Conservation (phyloP, 176 grass and related monocot genomes). For the Hsuehochloa calcarea region DNA sequence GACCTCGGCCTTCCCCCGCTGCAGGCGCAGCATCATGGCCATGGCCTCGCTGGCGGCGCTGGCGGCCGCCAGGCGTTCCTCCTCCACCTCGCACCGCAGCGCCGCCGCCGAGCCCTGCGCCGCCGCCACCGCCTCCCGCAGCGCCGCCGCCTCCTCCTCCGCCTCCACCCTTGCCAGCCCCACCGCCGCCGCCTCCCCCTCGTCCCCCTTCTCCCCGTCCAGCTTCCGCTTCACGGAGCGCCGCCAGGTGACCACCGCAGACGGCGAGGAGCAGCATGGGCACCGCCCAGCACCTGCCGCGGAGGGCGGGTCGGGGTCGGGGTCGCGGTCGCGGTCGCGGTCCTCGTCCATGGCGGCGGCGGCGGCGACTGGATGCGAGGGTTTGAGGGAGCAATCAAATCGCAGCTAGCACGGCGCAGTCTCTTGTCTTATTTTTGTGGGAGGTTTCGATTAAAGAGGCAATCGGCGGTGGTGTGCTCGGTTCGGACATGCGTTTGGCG, state of each 20-base stretch:
- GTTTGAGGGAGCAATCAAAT: conserved; percentile 15
- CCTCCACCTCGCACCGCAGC: conserved; percentile 75
- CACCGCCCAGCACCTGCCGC: conserved; percentile 22
- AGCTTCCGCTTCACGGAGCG: conserved; percentile 82
- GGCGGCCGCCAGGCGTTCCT: conserved; percentile 77
- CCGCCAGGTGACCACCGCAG: conserved; percentile 41
- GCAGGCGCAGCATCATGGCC: conserved; percentile 95
- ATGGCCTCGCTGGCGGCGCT: conserved; percentile 92
- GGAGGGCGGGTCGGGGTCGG: background rate
- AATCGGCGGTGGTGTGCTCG: conserved; percentile 2
- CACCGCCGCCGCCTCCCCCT: background rate
- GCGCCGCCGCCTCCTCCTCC: conserved; percentile 52
- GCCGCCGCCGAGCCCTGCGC: conserved; percentile 56
- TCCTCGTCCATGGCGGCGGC: conserved; percentile 33
- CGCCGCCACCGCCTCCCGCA: conserved; percentile 58
- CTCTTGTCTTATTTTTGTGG: background rate
- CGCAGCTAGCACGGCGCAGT: background rate
- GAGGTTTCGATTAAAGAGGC: conserved; percentile 35
- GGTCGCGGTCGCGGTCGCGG: conserved; percentile 25
- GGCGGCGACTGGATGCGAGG: background rate
- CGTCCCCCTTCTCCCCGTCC: background rate
- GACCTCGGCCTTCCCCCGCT: conserved; percentile 92
- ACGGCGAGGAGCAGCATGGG: conserved; percentile 49
- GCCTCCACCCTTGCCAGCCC: conserved; percentile 57
- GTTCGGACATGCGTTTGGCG: background rate